These are phyloP conservation scores for Hypoxylon sp. DNA, from an alignment of 2,329 filamentous ascomycete genomes.

Conservation along the genomic window DNA sequence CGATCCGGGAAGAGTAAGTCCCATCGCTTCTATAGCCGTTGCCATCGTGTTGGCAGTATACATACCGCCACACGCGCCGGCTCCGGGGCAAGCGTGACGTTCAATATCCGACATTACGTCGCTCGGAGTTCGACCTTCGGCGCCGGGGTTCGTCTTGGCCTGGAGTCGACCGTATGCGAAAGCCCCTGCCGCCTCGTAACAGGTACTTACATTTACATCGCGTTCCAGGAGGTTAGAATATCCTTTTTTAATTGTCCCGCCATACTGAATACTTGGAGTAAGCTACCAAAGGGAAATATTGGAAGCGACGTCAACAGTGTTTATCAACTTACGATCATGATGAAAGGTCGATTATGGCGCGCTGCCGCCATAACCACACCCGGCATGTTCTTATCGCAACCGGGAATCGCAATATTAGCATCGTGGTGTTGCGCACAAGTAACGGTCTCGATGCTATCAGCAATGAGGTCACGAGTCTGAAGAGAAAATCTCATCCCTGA, in stretches of 20 bases:
- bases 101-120: constrained; percentile 90
- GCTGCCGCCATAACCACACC: constrained; percentile 92
- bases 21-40: constrained; percentile 90
- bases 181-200: constrained; percentile 89
- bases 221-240: constrained; percentile 82
- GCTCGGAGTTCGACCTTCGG: constrained; percentile 76
- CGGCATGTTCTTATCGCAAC: constrained; percentile 99
- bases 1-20: constrained; percentile 84
- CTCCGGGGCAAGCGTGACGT: constrained; percentile 80
- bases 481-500: constrained; percentile 93
- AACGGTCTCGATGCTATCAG: constrained; percentile 93
- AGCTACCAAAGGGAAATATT: background rate
- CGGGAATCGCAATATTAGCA: constrained; percentile 92
- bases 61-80: constrained; percentile 84
- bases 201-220: constrained; percentile 88
- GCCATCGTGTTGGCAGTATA: constrained; percentile 97
- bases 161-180: constrained; percentile 84
- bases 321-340: constrained; percentile 77
- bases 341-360: constrained; percentile 89
- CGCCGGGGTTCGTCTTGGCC: constrained; percentile 73
- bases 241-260: constrained; percentile 91
- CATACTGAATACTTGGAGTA: constrained; percentile 67
- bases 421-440: constrained; percentile 94
- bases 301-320: background rate
- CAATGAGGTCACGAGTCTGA: constrained; percentile 91